Evolutionary conservation across 176 grass and related monocot genomes (phyloP), one percentile per base, ranked within the genome.

Genomic region (Aegilops bicornis): DNA sequence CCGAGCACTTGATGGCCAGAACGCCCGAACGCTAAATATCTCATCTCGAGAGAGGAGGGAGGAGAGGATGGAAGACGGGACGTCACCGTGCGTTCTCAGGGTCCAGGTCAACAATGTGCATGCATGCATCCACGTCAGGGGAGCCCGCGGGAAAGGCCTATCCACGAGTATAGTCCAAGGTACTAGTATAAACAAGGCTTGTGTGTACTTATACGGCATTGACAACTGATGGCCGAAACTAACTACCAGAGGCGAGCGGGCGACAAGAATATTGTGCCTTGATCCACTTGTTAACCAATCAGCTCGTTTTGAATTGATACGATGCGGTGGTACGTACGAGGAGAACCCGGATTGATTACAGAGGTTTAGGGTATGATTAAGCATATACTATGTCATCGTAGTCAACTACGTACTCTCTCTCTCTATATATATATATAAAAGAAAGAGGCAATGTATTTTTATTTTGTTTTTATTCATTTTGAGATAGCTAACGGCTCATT

Each of bases 81-180:
- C 69, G 16, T 17, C 30, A 14, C 6, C 37, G 8, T 40, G 37
- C 37, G 37, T 40, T 40, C 37, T 10, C 37, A 40, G 12, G n/a
- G 43, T 48, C 27, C 52, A 30, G 45, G 43, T 83, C 74, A 69
- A 32, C 64, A 35, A 24, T 43, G 9, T 19, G 40, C 20, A 24
- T 65, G 39, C 40, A 73, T 32, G 40, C 24, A 32, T 66, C 52
- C 31, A 73, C 65, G 82, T 66, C 52, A 83, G 6, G 6, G 52
- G 54, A 77, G 79, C 30, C 37, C 72, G 54, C 39, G 14, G 3
- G 85, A 81, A 89, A 71, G 40, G 33, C 29, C 37, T 14, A 82
- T 82, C 72, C 39, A 71, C 37, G 39, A 64, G 40, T 72, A 73
- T 36, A 64, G 80, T 78, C 80, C 16, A 79, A 79, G 82, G 56